These are phyloP conservation scores for Fraxinus greggii DNA, from an alignment of 305 asterid genomes.

Conservation along the genomic window DNA sequence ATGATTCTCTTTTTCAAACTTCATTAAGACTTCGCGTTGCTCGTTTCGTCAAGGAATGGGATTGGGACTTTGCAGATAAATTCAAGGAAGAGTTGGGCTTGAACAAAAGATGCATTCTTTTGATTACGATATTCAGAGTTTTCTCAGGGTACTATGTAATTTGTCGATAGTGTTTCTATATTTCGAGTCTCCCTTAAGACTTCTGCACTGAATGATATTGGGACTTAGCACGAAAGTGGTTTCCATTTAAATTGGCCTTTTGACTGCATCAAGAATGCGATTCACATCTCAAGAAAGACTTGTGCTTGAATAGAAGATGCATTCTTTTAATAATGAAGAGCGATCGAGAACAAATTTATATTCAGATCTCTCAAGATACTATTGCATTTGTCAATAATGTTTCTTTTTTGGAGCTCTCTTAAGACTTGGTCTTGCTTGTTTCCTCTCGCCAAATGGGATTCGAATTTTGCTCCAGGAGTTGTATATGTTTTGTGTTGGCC, in stretches of 20 bases:
- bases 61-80: constrained; percentile 10
- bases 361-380: constrained; percentile 15
- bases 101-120: neutral
- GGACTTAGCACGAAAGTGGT: neutral
- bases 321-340: neutral
- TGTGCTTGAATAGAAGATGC: neutral
- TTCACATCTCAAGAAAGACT: neutral
- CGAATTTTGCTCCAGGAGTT: constrained; percentile 25
- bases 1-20: constrained; percentile 13
- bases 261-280: neutral
- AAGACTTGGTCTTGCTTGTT: constrained; percentile 25
- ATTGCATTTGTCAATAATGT: constrained; percentile 17
- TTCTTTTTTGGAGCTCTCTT: constrained; percentile 6
- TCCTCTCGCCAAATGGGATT: constrained; percentile 7
- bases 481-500: constrained; percentile 24
- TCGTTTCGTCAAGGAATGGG: constrained; percentile 5
- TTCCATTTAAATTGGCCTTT: neutral
- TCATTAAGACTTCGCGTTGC: constrained; percentile 27
- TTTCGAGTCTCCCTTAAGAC: neutral
- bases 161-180: neutral
- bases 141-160: neutral
- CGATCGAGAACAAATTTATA: neutral
- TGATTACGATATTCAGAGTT: neutral
- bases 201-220: neutral
- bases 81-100: neutral